Base-by-base conservation (phyloP, 805 yeast species). In the Candida arabinofermentans region DNA sequence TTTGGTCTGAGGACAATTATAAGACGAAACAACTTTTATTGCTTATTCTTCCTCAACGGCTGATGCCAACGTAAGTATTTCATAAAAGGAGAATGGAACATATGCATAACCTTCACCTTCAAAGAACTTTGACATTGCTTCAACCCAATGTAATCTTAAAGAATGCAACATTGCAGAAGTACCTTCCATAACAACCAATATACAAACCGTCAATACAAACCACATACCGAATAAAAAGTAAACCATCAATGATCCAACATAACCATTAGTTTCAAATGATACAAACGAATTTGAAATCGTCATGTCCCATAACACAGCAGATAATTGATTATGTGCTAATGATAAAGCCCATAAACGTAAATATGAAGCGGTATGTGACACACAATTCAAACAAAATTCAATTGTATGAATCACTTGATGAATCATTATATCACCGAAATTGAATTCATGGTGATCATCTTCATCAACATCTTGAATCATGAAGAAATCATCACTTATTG, bases 151-250 rank as follows among this genome's bases (percentile, higher is more conserved):
- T 53, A 83, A 68, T 65, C 90, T 75, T 54, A 83, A 71, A 13
- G 86, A 76, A 59, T 83, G 90, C 55, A 83, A 68, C 90, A 83
- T 83, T 17, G 89, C 89, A n/a, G 87, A 81, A 0, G 89, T 83
- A 42, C 90, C 90, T 64, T 83, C 90, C 90, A 83, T 83, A 37
- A 81, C 69, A 36, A 83, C 89, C 57, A 83, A 66, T 32, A 83
- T 79, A 51, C 79, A 72, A 29, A 80, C 82, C 0, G 89, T 82
- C 51, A 83, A 67, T 6, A 75, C 72, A 60, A 83, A 83, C 90
- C 90, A 83, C 78, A 83, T 74, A 24, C 79, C 85, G 65, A 83
- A 83, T 41, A 83, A 62, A 22, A 76, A 59, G 16, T 81, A 79
- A 2, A 81, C 74, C 74, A 74, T 73, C 30, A 77, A 43, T 6